Base-by-base conservation (phyloP, 2,329 filamentous ascomycete genomes). In the Ophiostoma perfectum region DNA sequence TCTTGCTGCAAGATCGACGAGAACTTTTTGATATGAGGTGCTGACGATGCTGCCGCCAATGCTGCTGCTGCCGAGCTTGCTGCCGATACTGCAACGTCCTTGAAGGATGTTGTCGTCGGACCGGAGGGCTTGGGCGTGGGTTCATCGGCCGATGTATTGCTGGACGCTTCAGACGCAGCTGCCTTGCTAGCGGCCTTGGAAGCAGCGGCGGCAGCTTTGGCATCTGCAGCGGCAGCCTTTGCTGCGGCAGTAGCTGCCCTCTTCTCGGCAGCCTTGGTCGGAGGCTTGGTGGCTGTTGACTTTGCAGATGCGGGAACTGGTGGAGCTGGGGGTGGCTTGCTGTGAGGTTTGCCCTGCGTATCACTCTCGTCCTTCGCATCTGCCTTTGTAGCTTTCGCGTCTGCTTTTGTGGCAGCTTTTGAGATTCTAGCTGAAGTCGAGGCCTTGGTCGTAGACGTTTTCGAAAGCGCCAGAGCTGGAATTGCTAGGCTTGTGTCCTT, bases 1-100 rank as follows among this genome's bases (percentile, higher is more conserved):
- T 82, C 82, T 70, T 83, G 80, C 69, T 82, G 82, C 1, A 74
- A 73, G 18, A 78, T 76, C 3, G 82, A 81, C 0, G 81, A 79
- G 18, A 80, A 73, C 71, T 81, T 83, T 72, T 83, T 83, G 63
- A 75, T 77, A 36, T 75, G 72, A 0, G 74, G 73, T 4, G 73
- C 66, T 0, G 70, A 70, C 42, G 69, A 27, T 4, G 65, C 58
- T 4, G 67, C 65, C 4, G 71, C 63, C 0, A 73, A 45, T 8
- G 67, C 38, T 11, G 65, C 62, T 6, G 67, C 65, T 4, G 71
- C 60, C 0, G 73, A 52, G n/a, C 69, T 63, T 5, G 71, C 66
- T 9, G 73, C 69, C 8, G 71, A 68, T 45, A 73, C 68, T 4
- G 73, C 71, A 2, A 75, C 70, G 16, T 74, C 73, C 7, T 74